These are phyloP conservation scores for Syzygium jambos DNA, from an alignment of 345 rosid genomes.

Conservation along the genomic window DNA sequence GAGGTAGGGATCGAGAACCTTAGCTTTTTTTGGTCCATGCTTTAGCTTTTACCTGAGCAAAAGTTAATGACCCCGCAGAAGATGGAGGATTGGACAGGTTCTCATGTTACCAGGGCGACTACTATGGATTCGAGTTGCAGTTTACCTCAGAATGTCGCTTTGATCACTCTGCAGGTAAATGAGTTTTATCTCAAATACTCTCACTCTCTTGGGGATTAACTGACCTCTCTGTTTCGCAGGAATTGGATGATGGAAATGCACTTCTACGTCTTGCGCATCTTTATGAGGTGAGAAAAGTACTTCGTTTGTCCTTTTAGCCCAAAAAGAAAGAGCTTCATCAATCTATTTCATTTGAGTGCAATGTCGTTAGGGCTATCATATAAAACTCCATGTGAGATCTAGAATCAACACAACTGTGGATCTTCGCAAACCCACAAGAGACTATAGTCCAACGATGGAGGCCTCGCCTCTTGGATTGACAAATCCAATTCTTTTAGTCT, in stretches of 20 bases:
- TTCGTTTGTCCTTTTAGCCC: not conserved
- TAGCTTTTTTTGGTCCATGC: not conserved
- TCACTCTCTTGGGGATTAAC: not conserved
- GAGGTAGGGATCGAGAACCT: conserved; percentile 26
- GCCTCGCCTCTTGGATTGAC: not conserved
- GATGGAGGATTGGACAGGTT: conserved; percentile 40
- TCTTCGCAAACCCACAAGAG: not conserved
- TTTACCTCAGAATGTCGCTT: conserved; percentile 71
- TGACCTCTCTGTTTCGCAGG: conserved; percentile 23
- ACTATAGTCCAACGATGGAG: not conserved
- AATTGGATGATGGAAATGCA: conserved; percentile 52
- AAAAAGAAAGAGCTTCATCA: not conserved
- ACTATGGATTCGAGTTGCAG: conserved; percentile 54
- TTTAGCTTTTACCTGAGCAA: not conserved
- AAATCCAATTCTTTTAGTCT: not conserved
- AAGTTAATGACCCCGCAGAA: conserved; percentile 10
- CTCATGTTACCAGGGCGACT: conserved; percentile 30
- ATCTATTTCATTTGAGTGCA: not conserved
- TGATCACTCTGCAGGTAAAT: conserved; percentile 74
- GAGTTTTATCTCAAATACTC: not conserved
- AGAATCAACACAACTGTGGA: not conserved
- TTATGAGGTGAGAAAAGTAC: conserved; percentile 38
- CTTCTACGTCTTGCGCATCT: conserved; percentile 86
- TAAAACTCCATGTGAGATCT: not conserved
- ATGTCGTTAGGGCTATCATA: not conserved